phyloP scores from a whole-genome alignment of 176 grass and related monocot genomes.

The Phragmites australis region DNA sequence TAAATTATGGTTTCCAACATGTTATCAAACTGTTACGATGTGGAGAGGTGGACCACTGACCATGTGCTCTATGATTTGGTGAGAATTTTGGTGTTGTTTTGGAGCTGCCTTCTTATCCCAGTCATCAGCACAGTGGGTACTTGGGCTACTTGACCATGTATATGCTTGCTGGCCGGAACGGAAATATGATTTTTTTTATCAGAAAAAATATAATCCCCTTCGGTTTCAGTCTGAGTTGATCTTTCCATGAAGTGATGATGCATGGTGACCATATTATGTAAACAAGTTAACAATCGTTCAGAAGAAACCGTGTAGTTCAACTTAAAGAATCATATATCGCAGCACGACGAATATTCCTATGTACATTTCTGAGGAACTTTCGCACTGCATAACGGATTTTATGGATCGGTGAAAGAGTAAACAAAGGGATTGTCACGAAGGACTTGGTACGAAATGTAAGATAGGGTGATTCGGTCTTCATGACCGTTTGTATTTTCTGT shows the following conservation, averaged over 20 bases:
- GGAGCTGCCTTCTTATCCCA: background rate
- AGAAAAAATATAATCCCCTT: background rate
- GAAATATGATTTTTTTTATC: background rate
- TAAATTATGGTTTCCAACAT: background rate
- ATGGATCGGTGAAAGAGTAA: background rate
- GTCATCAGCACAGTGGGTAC: background rate
- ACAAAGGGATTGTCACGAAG: background rate
- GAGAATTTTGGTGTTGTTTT: background rate
- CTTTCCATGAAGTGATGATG: background rate
- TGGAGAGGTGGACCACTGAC: background rate
- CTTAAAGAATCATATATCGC: background rate
- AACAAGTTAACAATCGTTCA: background rate
- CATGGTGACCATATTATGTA: background rate
- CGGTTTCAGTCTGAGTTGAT: background rate
- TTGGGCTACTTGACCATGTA: constrained; percentile 1
- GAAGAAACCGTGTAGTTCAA: background rate
- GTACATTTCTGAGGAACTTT: constrained; percentile 27
- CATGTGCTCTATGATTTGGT: constrained; percentile 9
- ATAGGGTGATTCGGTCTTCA: too few relatives aligned
- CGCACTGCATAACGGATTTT: background rate
- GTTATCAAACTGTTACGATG: background rate
- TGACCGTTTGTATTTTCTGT: too few relatives aligned
- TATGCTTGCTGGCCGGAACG: constrained; percentile 24
- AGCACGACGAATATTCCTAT: background rate
- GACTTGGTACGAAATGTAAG: background rate